Evolutionary conservation across 805 yeast genomes (phyloP).

Genomic region (Huiozyma sinensis): DNA sequence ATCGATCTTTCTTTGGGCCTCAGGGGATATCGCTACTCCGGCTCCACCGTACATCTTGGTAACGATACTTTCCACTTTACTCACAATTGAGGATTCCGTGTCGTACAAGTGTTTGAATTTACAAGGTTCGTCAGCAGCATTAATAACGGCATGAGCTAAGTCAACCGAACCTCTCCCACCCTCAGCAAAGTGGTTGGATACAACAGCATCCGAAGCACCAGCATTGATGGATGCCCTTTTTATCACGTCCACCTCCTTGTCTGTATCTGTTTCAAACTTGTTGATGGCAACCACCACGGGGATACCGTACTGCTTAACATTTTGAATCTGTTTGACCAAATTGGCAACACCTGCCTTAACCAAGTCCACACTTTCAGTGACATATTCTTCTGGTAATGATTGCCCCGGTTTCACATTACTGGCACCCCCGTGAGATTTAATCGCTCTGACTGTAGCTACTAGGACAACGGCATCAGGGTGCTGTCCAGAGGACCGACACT

Average conservation of each 20-base stretch:
- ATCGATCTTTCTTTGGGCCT: conserved; percentile 72
- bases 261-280: conserved; percentile 73
- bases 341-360: conserved; percentile 75
- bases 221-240: conserved; percentile 73
- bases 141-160: conserved; percentile 73
- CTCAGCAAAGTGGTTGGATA: conserved; percentile 88
- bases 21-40: conserved; percentile 67
- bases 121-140: conserved; percentile 45
- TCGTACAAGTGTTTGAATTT: conserved; percentile 59
- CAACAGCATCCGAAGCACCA: conserved; percentile 90
- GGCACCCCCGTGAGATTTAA: conserved; percentile 95
- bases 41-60: conserved; percentile 89
- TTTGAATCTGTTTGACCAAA: conserved; percentile 79
- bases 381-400: conserved; percentile 71
- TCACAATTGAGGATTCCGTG: conserved; percentile 59
- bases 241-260: conserved; percentile 68
- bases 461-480: conserved; percentile 84
- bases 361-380: conserved; percentile 68
- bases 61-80: conserved; percentile 71
- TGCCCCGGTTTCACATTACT: conserved; percentile 94
- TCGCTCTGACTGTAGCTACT: conserved; percentile 94
- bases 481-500: conserved; percentile 85
- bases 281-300: conserved; percentile 95
- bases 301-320: conserved; percentile 73
- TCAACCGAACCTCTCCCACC: conserved; percentile 88